Base-by-base conservation (phyloP, 257 asterid species). In the Solanum infundibuliforme region DNA sequence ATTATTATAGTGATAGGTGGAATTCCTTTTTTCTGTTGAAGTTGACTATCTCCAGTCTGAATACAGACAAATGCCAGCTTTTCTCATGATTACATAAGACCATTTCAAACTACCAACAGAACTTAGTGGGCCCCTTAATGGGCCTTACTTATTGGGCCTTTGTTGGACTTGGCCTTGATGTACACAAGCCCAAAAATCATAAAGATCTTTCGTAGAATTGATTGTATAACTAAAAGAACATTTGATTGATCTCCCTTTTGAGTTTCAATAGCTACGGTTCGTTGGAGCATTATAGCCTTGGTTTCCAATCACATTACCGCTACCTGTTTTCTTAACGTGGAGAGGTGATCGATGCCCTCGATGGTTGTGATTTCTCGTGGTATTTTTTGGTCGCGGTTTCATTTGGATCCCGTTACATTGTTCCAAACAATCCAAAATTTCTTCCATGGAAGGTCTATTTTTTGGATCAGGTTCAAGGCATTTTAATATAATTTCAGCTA, bases 401-500 rank as follows among this genome's bases (percentile, higher is more conserved):
- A 86, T 84, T 23, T 86, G 84, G 31, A 95, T 90, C 46, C 1
- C 27, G 2, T 90, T 86, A 27, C 94, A 89, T 27, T 87, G 27
- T 84, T 92, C 93, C 86, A 96, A 88, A 21, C 39, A 62, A 4
- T 83, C 91, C 89, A 93, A 86, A 27, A 95, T 94, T 13, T 71
- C 72, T 36, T 90, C 93, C 98, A 94, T 95, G 32, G 88, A 38
- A 35, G 99, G 99, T 81, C 99, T 90, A 6, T 31, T 31, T 83
- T 94, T 95, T 0, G 95, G 99, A 86, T 95, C 98, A 46, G 90
- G 90, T 71, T 95, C 98, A 16, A 96, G 82, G n/a, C 98, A 96
- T 25, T 87, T 84, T 3, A 92, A 58, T 55, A 94, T 89, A 8
- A 94, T 92, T 58, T 92, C 91, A 0, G 93, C 95, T 2, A 69